A percentile compares a stretch with the other conserved stretches of the same genome.
Conservation (phyloP, 257 asterid species). For the Nicotiana attenuata region DNA sequence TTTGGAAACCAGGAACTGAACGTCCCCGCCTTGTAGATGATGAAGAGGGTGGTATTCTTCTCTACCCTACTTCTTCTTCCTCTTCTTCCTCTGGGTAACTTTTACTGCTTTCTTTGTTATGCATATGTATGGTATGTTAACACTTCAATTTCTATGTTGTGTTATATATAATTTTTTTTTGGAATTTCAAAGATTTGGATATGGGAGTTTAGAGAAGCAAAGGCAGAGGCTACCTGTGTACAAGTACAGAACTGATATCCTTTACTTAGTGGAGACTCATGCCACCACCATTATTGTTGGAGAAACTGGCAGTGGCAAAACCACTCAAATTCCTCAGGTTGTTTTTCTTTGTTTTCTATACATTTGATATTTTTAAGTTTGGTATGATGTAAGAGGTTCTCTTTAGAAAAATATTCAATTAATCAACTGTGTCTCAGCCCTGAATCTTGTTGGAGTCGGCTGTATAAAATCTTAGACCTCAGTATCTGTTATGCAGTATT, state of each 20-base stretch:
- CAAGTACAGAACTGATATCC: constrained; percentile 64
- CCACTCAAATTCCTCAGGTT: constrained; percentile 99
- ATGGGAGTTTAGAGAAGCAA: constrained; percentile 54
- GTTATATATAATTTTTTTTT: not conserved
- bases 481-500: not conserved
- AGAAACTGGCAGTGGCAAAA: constrained; percentile 96
- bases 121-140: not conserved
- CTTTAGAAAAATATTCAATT: not conserved
- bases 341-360: not conserved
- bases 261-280: constrained; percentile 79
- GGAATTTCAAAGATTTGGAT: constrained; percentile 45
- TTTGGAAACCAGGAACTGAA: constrained; percentile 95
- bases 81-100: constrained; percentile 75
- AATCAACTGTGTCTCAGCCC: not conserved
- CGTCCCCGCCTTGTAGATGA: constrained; percentile 80
- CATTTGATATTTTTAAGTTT: not conserved
- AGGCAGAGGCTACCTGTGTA: constrained; percentile 76
- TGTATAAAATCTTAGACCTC: not conserved
- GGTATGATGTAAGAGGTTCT: not conserved
- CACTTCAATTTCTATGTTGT: not conserved
- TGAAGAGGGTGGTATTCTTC: constrained; percentile 90
- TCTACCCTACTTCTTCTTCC: constrained; percentile 39
- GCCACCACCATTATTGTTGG: constrained; percentile 90
- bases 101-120: not conserved
- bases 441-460: not conserved